Evolutionary conservation across 1,284 basidiomycete species (phyloP), one percentile per base, ranked within the genome.

Genomic region (Tilletia indica): DNA sequence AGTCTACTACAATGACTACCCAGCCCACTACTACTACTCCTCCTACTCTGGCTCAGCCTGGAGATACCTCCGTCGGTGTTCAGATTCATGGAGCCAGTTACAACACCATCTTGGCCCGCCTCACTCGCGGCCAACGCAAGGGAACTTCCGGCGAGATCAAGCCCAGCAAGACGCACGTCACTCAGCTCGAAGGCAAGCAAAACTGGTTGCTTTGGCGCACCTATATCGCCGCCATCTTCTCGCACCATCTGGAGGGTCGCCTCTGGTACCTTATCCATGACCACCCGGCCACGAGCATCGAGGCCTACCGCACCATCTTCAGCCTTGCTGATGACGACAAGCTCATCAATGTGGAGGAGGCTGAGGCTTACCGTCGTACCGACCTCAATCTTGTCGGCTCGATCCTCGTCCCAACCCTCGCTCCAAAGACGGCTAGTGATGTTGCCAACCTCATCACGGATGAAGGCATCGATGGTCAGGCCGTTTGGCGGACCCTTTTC

Each of bases 151-250:
- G 56, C 12, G 56, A 61, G 25, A 16, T 34, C 56, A 61, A 61
- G 31, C 19, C 25, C 56, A 36, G 25, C 56, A 61, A 61, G 56
- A 16, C 25, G 19, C 14, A 25, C 5, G 56, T 36, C 34, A 14
- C 31, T 14, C 25, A 25, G 12, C 56, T 61, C 25, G 56, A 61
- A 36, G 56, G 56, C 56, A 61, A 61, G 34, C 11, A 14, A 5
- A 61, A 61, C 34, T 61, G 56, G 56, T 34, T 61, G 56, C 34
- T 36, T 25, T 61, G 56, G 56, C 56, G 56, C 56, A 61, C 56
- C 12, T 36, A 61, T 6, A 14, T 61, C 12, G 56, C 56, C 31
- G 34, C 25, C 4, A 36, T 36, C 25, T 36, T 61, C 31, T 34
- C 56, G 3, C 21, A 16, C 12, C 31, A 25, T 25, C 56, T 61